A percentile compares a stretch with the other conserved stretches of the same genome.
phyloP scores from a whole-genome alignment of 345 rosid species.

The Sonneratia alba region DNA sequence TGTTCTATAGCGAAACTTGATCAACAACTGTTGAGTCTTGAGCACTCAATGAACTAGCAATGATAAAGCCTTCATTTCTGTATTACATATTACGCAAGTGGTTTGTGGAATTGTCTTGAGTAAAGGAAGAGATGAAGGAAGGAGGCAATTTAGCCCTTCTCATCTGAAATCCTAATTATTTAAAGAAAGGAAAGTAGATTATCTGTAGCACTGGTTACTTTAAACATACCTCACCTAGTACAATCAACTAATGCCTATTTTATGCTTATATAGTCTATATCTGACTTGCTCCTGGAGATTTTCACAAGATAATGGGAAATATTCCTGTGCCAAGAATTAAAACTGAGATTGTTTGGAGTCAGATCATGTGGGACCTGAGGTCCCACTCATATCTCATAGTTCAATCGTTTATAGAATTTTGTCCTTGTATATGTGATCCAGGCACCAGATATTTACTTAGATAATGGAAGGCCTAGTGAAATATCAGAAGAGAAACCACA shows the following conservation, averaged over 20 bases:
- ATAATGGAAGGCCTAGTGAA: neutral
- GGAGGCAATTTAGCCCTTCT: constrained; percentile 39
- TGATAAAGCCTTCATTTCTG: no score
- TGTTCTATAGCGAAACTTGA: neutral
- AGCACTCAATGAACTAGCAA: no score
- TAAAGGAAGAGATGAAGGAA: constrained; percentile 76
- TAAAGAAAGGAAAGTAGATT: neutral
- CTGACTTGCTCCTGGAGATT: neutral
- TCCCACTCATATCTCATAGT: neutral
- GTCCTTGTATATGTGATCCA: neutral
- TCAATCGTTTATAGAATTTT: no score
- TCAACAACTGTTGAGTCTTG: neutral
- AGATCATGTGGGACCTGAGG: neutral
- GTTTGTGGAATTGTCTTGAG: constrained; percentile 39
- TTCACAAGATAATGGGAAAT: neutral
- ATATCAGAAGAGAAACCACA: neutral
- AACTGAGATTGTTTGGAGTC: neutral
- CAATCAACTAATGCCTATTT: no score
- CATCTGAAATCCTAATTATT: neutral
- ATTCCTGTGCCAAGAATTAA: neutral
- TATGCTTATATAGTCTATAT: neutral
- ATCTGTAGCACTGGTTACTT: neutral
- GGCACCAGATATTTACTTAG: neutral
- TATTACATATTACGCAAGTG: no score
- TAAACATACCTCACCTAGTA: neutral